These are phyloP conservation scores for Pseudogymnoascus sp. DNA, from an alignment of 2,329 filamentous ascomycete genomes.

Conservation along the genomic window DNA sequence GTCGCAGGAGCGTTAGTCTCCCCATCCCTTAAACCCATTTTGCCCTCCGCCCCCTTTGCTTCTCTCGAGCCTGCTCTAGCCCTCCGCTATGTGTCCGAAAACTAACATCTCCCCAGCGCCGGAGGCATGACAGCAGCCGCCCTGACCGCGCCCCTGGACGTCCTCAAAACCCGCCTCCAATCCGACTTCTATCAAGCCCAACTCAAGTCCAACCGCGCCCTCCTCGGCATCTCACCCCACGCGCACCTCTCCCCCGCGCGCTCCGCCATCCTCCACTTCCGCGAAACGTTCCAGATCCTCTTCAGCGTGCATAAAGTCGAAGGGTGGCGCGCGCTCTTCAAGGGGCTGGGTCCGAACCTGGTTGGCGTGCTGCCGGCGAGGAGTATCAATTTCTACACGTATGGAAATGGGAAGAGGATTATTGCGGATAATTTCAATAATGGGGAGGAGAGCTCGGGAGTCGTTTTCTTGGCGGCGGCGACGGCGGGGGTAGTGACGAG, in stretches of 20 bases:
- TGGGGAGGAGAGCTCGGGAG: constrained; percentile 61
- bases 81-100: neutral
- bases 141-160: constrained; percentile 90
- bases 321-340: constrained; percentile 83
- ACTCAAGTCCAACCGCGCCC: constrained; percentile 59
- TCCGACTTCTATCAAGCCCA: constrained; percentile 91
- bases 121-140: constrained; percentile 87
- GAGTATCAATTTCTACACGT: constrained; percentile 89
- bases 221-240: constrained; percentile 41
- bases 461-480: constrained; percentile 71
- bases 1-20: constrained; percentile 74
- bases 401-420: constrained; percentile 83
- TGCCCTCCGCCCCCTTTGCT: neutral
- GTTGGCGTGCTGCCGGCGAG: constrained; percentile 83
- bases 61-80: neutral
- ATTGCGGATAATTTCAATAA: constrained; percentile 68
- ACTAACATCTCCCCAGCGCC: constrained; percentile 43
- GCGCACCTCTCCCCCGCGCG: constrained; percentile 56
- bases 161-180: constrained; percentile 86
- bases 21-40: neutral
- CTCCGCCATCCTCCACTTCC: constrained; percentile 65
- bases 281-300: constrained; percentile 81
- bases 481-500: constrained; percentile 77
- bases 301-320: constrained; percentile 72
- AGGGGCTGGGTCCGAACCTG: constrained; percentile 84